Evolutionary conservation across 225 moss, liverwort and hornwort species (phyloP), one percentile per base, ranked within the genome.

Genomic region (Marchantia polymorpha): DNA sequence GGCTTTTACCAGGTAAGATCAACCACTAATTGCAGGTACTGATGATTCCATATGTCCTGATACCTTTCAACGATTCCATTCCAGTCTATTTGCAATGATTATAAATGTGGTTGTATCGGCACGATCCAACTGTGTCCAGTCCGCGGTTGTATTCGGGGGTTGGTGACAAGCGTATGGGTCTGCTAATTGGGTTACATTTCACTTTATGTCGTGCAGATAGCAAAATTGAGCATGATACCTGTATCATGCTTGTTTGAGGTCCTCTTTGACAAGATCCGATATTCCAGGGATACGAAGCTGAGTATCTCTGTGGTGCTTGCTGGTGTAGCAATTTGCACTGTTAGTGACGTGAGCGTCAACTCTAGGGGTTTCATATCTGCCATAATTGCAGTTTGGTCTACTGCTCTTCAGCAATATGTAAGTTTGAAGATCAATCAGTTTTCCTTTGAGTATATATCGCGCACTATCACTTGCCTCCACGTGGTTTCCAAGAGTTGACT

Each of bases 181-280:
- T 61, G 39, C 39, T 71, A 15, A 71, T 51, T 50, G 71, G 69
- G 0, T 0, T 16, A 22, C 17, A 20, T 69, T 3, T 39, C 5
- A 4, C 23, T 50, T 71, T 58, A 26, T 77, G 51, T 60, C 31
- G 23, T 51, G 77, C 86, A 89, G 89, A 89, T 89, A 51, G 89
- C 89, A 46, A 89, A 89, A 75, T 79, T 89, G 80, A 89, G 89
- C 76, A 89, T 89, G 89, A 89, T 89, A 78, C 89, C 89, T 12
- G 89, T 89, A 17, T 89, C 89, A 52, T 89, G 89, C 76, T 76
- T 89, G 73, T 89, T 89, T 79, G 89, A 89, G 78, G 86, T 89
- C 52, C 65, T 89, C 78, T 89, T 89, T 61, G 89, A 89, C 52
- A 89, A 89, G 77, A 89, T 89, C 69, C 84, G 89, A 7, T 89